phyloP scores from a whole-genome alignment of 2,329 filamentous ascomycete genomes.

The Microcyclospora tardicrescens region DNA sequence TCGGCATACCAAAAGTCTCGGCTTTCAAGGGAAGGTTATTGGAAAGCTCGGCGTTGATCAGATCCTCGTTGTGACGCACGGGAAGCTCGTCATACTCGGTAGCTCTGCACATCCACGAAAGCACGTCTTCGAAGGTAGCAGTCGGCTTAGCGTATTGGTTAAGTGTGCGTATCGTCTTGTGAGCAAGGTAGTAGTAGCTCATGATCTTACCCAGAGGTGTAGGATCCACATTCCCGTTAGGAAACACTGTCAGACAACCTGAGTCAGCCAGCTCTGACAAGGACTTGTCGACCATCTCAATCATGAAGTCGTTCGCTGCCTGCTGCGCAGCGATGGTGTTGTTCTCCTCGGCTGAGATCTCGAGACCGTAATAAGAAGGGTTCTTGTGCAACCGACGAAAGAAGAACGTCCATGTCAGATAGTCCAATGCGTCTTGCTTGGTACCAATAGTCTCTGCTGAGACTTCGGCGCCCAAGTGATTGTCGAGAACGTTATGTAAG shows the following conservation, averaged over 20 bases:
- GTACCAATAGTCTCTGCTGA: constrained; percentile 85
- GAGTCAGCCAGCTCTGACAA: constrained; percentile 71
- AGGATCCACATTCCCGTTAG: constrained; percentile 78
- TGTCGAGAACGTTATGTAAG: constrained; percentile 88
- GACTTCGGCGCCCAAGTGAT: constrained; percentile 90
- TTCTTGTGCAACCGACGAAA: constrained; percentile 96
- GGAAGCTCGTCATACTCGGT: constrained; percentile 96
- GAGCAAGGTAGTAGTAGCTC: constrained; percentile 95
- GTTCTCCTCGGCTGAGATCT: constrained; percentile 86
- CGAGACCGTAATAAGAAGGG: constrained; percentile 90
- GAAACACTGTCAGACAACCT: constrained; percentile 67
- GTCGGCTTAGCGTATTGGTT: constrained; percentile 60
- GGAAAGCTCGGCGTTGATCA: constrained; percentile 86
- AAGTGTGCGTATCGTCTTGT: constrained; percentile 83
- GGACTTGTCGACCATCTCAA: constrained; percentile 79
- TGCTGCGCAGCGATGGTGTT: constrained; percentile 75
- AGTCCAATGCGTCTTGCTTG: constrained; percentile 94
- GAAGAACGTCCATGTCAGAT: constrained; percentile 99
- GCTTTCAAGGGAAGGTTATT: constrained; percentile 61
- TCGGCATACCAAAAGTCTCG: constrained; percentile 56
- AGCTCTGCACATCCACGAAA: constrained; percentile 86
- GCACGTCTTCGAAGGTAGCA: constrained; percentile 66
- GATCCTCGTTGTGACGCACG: constrained; percentile 94
- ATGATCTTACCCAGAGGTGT: constrained; percentile 95
- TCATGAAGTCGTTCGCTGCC: constrained; percentile 86